phyloP scores from a whole-genome alignment of 352 stramenopile species.

The Phytophthora boehmeriae region DNA sequence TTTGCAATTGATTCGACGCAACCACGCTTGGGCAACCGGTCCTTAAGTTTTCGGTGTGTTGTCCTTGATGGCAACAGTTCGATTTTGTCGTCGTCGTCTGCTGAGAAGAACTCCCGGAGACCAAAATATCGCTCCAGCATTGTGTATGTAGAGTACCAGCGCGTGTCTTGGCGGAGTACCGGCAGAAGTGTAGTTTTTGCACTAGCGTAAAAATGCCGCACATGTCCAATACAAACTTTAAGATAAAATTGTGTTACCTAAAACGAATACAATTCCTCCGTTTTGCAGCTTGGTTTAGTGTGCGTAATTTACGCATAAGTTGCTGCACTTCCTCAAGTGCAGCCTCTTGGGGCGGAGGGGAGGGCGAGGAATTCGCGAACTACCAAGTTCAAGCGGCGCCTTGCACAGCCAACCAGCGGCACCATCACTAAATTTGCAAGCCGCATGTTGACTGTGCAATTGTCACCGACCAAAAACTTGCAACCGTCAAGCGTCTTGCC shows the following conservation, averaged over 20 bases:
- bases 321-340: background rate
- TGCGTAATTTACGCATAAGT: background rate
- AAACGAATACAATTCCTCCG: background rate
- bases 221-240: background rate
- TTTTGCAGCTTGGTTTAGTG: background rate
- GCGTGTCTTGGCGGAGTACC: background rate
- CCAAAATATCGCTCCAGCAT: background rate
- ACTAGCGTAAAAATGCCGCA: background rate
- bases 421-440: background rate
- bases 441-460: background rate
- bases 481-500: background rate
- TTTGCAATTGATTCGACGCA: background rate
- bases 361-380: constrained; percentile 13
- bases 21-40: background rate
- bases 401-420: constrained; percentile 1
- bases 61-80: background rate
- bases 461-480: background rate
- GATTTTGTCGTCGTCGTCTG: background rate
- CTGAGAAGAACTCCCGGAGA: background rate
- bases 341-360: background rate
- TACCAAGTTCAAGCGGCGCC: background rate
- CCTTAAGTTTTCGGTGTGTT: background rate
- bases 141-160: background rate
- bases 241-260: background rate
- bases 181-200: background rate